Conservation (phyloP, 352 stramenopile species). For the Hyaloperonospora brassicae region DNA sequence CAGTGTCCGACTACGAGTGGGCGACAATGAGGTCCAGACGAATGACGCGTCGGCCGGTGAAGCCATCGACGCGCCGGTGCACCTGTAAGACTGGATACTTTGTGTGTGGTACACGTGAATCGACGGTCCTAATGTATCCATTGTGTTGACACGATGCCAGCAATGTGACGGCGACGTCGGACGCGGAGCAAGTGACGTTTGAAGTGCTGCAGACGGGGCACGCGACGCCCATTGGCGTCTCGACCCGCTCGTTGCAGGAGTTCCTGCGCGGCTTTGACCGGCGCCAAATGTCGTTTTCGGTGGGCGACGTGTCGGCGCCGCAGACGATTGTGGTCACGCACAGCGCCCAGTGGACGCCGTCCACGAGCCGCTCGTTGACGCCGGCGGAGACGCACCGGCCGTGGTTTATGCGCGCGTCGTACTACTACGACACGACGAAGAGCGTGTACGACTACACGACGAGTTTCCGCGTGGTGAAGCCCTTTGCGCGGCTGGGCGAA, state of each 20-base stretch:
- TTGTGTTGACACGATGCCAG: constrained; percentile 16
- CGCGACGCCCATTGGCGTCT: constrained; percentile 33
- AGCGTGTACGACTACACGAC: constrained; percentile 77
- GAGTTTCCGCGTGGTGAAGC: constrained; percentile 61
- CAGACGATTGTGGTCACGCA: constrained; percentile 24
- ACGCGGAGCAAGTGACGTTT: constrained; percentile 31
- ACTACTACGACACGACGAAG: constrained; percentile 79
- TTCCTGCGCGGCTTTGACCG: constrained; percentile 28
- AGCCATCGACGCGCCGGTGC: constrained; percentile 31
- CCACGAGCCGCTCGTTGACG: constrained; percentile 4
- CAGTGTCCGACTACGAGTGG: constrained; percentile 21
- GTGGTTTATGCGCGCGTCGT: constrained; percentile 64
- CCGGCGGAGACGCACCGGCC: constrained; percentile 34
- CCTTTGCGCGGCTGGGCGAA: constrained; percentile 57
- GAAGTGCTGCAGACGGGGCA: constrained; percentile 37
- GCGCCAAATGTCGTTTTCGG: constrained; percentile 28
- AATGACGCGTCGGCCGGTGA: constrained; percentile 14
- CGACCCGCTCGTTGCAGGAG: constrained; percentile 21
- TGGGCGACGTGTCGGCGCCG: constrained; percentile 11
- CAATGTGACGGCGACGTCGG: constrained; percentile 25
- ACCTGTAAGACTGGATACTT: too few relatives aligned
- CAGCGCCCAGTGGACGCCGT: constrained; percentile 19
- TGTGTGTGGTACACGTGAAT: not conserved
- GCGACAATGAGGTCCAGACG: constrained; percentile 20
- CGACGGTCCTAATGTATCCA: not conserved